Evolutionary conservation across 768 basidiomycete species (phyloP), one percentile per base, ranked within the genome.

Genomic region (Xerocomus brunneocitrinus): DNA sequence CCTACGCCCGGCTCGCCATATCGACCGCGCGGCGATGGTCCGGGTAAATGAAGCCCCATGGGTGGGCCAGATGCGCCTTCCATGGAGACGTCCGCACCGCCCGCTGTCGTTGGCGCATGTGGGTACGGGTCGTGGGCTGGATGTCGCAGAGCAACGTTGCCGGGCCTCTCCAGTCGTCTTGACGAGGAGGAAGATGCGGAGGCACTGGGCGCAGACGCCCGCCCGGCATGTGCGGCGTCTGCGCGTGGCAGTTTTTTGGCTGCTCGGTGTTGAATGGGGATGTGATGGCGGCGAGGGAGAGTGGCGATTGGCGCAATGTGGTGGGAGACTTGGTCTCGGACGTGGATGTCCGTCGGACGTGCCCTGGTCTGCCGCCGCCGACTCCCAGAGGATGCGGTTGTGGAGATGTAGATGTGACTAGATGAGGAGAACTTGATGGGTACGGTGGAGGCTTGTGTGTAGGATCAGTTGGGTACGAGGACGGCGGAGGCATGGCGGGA

Each of bases 241-340:
- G 85, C 85, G 85, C 85, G 80, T 64, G 73, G 78, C 52, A 84
- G 78, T 88, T 87, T 87, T 88, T 87, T 87, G 83, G 67, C 78
- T 76, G 78, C 8, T 67, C 67, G 51, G 65, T 46, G 55, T 63
- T 64, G 67, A 61, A 82, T 49, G 64, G 80, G 10, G 70, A 63
- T 13, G 70, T 76, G 58, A 75, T 77, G 34, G 73, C 73, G 24
- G 76, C 65, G 8, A 75, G 61, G 30, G 75, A 72, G 47, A 74
- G 68, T 0, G 74, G 72, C 24, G 71, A 71, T 43, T 74, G 71
- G 43, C 73, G 67, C 32, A 68, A 56, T 8, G 72, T 53, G 45
- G 64, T 58, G 38, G 73, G 66, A 0, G 69, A 67, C 50, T 63
- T 66, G 25, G 58, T 42, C 36, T 72, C 72, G 28, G 71, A 67